These are phyloP conservation scores for Colletotrichum truncatum DNA, from an alignment of 2,329 filamentous ascomycete species.

Conservation along the genomic window DNA sequence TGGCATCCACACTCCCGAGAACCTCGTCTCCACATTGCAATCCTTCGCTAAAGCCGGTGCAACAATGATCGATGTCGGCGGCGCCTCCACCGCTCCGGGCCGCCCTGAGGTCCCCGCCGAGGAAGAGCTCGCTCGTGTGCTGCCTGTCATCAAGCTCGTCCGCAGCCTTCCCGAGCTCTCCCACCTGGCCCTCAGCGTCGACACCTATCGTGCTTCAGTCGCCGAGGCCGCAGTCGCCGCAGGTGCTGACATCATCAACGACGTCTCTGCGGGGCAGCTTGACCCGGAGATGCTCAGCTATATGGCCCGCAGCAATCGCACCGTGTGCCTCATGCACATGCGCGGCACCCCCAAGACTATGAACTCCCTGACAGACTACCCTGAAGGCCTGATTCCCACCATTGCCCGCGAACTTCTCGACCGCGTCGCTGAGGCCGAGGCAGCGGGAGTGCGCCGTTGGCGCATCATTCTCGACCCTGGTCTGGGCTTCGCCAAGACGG, in stretches of 20 bases:
- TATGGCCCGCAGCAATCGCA: constrained; percentile 79
- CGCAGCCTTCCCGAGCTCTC: constrained; percentile 70
- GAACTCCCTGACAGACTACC: constrained; percentile 75
- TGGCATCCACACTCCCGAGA: constrained; percentile 65
- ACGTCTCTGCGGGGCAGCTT: constrained; percentile 84
- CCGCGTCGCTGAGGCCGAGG: constrained; percentile 78
- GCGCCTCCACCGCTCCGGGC: constrained; percentile 88
- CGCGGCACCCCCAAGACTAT: constrained; percentile 87
- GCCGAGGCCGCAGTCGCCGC: constrained; percentile 79
- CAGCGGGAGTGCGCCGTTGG: constrained; percentile 88
- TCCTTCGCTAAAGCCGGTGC: constrained; percentile 75
- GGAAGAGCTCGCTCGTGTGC: constrained; percentile 80
- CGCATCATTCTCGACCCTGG: constrained; percentile 95
- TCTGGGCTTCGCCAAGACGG: constrained; percentile 90
- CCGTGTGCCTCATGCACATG: constrained; percentile 92
- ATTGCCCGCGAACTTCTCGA: constrained; percentile 74
- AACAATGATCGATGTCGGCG: constrained; percentile 90
- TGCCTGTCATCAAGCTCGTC: constrained; percentile 82
- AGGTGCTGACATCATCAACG: constrained; percentile 94
- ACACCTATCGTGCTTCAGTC: constrained; percentile 90
- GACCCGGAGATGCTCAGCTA: constrained; percentile 85
- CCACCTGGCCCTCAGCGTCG: constrained; percentile 81
- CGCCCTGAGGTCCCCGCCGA: constrained; percentile 73
- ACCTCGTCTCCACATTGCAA: constrained; percentile 68
- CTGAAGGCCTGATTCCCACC: constrained; percentile 69